Conservation (phyloP, 2,329 filamentous ascomycete species). For the Keithomyces neogunnii region DNA sequence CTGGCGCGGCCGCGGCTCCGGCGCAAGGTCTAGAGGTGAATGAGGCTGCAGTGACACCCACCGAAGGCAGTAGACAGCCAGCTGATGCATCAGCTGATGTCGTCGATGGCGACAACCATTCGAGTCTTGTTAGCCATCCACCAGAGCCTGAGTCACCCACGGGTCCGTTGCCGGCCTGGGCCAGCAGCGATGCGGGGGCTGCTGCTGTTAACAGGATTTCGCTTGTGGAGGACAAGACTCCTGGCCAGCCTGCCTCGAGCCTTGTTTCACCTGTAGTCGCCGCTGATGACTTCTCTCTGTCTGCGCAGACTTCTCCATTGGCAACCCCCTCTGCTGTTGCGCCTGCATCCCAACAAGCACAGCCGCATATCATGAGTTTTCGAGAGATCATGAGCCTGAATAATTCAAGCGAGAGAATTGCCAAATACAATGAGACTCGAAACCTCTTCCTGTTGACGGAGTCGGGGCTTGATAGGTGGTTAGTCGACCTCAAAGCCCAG, state of each 20-base stretch:
- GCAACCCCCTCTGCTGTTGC: constrained; percentile 9
- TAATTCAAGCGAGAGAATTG: constrained; percentile 59
- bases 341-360: constrained; percentile 5
- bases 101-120: not conserved
- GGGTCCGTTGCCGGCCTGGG: constrained; percentile 31
- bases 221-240: constrained; percentile 35
- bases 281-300: constrained; percentile 22
- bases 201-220: constrained; percentile 25
- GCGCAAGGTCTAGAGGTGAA: not conserved
- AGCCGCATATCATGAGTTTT: constrained; percentile 46
- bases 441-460: constrained; percentile 63
- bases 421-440: constrained; percentile 64
- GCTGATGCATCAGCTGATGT: not conserved
- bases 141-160: constrained; percentile 31
- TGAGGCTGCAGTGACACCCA: not conserved
- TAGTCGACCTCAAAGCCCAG: constrained; percentile 34
- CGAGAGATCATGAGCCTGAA: constrained; percentile 68
- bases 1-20: not conserved
- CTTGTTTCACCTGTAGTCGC: constrained; percentile 26
- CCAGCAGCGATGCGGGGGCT: constrained; percentile 16
- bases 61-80: not conserved
- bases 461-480: constrained; percentile 61
- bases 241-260: constrained; percentile 25
- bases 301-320: not conserved
- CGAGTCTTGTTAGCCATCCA: constrained; percentile 2